Evolutionary conservation across 768 basidiomycete genomes (phyloP).

Genomic region (Hemileccinum impolitum): DNA sequence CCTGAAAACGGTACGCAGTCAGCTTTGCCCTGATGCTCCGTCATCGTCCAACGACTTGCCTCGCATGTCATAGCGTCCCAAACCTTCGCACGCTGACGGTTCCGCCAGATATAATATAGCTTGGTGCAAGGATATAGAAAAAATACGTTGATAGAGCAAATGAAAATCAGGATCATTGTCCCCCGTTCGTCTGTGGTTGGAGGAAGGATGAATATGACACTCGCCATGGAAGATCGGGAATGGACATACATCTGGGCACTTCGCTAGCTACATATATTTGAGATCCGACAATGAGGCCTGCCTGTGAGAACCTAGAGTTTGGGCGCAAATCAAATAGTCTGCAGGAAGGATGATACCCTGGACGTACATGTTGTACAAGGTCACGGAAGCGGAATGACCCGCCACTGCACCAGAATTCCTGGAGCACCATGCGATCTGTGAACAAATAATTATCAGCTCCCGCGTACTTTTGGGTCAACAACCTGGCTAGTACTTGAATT

Average conservation of each 20-base stretch:
- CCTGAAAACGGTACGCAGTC: constrained; percentile 32
- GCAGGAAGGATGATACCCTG: too few relatives aligned
- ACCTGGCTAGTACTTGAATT: constrained; percentile 35
- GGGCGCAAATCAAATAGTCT: too few relatives aligned
- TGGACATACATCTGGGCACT: constrained; percentile 47
- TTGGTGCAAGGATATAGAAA: constrained; percentile 54
- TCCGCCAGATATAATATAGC: constrained; percentile 57
- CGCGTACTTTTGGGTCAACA: background rate
- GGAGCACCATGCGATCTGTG: constrained; percentile 52
- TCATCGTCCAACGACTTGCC: constrained; percentile 24
- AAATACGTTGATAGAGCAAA: constrained; percentile 49
- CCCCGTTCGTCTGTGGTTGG: constrained; percentile 48
- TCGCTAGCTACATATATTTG: constrained; percentile 60
- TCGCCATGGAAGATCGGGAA: too few relatives aligned
- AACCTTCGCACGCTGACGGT: constrained; percentile 47
- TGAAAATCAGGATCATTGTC: constrained; percentile 50
- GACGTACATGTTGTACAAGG: constrained; percentile 52
- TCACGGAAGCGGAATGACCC: constrained; percentile 55
- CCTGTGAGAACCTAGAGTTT: constrained; percentile 39
- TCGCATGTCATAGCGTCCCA: constrained; percentile 58
- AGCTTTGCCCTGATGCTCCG: background rate
- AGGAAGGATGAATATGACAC: too few relatives aligned
- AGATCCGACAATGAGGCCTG: constrained; percentile 40
- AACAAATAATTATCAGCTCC: background rate
- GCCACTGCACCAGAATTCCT: constrained; percentile 59